Evolutionary conservation across 441 rosid genomes (phyloP).

Genomic region (Jatropha podagrica): DNA sequence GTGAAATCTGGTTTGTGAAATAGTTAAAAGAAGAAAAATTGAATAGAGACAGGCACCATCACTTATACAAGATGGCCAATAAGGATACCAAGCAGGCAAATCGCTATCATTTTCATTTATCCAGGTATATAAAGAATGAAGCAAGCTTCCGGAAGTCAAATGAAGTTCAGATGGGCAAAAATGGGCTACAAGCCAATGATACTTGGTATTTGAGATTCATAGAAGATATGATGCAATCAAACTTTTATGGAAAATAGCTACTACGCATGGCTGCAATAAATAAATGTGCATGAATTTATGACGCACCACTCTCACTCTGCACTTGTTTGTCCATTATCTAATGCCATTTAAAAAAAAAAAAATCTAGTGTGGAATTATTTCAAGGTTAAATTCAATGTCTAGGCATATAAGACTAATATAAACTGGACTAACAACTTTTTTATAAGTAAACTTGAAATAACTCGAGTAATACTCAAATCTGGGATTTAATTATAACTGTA

Average conservation of each 20-base stretch:
- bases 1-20: neutral
- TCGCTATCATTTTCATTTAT: neutral
- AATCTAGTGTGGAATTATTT: too few relatives aligned
- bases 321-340: too few relatives aligned
- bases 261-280: neutral
- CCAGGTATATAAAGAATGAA: neutral
- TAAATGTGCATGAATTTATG: neutral
- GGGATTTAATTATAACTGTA: too few relatives aligned
- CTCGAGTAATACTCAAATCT: too few relatives aligned
- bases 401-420: too few relatives aligned
- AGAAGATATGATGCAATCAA: neutral
- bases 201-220: neutral
- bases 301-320: too few relatives aligned
- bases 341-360: too few relatives aligned
- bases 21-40: neutral
- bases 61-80: conserved; percentile 12
- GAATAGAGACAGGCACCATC: conserved; percentile 4
- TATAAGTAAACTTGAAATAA: too few relatives aligned
- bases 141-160: neutral
- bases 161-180: neutral
- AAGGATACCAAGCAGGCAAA: neutral
- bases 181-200: neutral
- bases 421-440: too few relatives aligned
- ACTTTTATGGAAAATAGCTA: neutral
- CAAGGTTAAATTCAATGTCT: too few relatives aligned